Percentiles rank a stretch among this genome's conserved stretches.
Evolutionary conservation across 495 filamentous ascomycete species (phyloP).

Genomic region (Platismatia glauca): DNA sequence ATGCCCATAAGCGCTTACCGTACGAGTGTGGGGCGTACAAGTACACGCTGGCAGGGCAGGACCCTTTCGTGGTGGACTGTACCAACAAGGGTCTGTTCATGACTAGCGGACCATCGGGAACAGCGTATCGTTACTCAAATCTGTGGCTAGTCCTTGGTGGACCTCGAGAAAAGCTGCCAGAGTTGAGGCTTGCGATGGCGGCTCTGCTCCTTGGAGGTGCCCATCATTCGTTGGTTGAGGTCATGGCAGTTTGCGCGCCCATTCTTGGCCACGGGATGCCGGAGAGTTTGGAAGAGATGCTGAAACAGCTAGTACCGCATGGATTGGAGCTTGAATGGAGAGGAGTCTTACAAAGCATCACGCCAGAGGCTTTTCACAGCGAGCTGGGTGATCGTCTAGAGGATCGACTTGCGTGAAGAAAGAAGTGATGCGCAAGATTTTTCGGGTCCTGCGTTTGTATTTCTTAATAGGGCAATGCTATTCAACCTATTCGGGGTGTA

Average conservation of each 20-base stretch:
- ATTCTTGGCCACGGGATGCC: background rate
- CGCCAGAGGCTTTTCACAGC: background rate
- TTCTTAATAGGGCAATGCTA: background rate
- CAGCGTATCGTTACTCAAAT: background rate
- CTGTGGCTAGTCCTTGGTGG: background rate
- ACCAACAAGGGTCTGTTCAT: background rate
- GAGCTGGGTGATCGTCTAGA: background rate
- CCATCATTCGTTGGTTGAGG: background rate
- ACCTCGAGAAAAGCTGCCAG: background rate
- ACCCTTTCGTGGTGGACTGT: background rate
- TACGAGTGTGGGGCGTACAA: background rate
- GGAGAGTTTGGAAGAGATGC: background rate
- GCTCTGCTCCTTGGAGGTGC: background rate
- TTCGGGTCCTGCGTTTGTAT: background rate
- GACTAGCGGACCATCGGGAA: background rate
- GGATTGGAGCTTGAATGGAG: background rate
- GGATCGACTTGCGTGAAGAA: background rate
- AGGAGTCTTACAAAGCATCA: background rate
- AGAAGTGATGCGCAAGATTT: background rate
- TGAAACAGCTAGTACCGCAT: background rate
- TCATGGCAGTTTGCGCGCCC: background rate
- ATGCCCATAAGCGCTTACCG: background rate
- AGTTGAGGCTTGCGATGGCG: background rate
- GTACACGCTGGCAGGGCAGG: background rate
- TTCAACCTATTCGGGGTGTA: background rate